Percentiles rank a stretch among this genome's conserved stretches.
Conservation (phyloP, 345 rosid genomes). For the Atalantia buxifolia region DNA sequence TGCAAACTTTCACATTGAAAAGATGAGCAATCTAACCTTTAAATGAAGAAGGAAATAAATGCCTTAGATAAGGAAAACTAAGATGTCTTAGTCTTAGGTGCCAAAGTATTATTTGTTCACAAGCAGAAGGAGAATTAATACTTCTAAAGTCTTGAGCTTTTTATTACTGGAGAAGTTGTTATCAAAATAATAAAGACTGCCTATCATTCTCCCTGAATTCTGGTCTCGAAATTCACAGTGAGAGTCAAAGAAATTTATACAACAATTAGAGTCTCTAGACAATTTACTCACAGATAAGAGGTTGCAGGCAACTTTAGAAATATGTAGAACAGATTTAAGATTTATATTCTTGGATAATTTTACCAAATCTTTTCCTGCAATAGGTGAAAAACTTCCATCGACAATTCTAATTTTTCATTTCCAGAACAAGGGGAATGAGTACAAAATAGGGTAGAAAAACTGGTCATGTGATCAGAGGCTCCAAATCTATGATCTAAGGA, state of each 20-base stretch:
- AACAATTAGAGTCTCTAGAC: neutral
- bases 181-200: neutral
- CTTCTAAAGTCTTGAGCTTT: no score
- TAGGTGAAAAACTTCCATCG: neutral
- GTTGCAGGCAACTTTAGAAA: neutral
- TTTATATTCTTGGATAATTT: neutral
- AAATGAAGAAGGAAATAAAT: neutral
- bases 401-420: neutral
- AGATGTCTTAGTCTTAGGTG: neutral
- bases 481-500: neutral
- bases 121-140: no score
- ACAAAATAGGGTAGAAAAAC: neutral
- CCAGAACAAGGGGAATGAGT: neutral
- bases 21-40: neutral
- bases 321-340: neutral
- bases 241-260: neutral
- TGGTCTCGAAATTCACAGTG: neutral
- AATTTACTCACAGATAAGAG: neutral
- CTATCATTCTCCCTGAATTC: neutral
- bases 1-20: neutral
- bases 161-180: no score
- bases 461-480: neutral
- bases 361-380: neutral
- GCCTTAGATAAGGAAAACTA: constrained; percentile 1
- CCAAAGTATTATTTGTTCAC: neutral